phyloP scores from a whole-genome alignment of 1,284 basidiomycete genomes.

The Schizophyllum commune region DNA sequence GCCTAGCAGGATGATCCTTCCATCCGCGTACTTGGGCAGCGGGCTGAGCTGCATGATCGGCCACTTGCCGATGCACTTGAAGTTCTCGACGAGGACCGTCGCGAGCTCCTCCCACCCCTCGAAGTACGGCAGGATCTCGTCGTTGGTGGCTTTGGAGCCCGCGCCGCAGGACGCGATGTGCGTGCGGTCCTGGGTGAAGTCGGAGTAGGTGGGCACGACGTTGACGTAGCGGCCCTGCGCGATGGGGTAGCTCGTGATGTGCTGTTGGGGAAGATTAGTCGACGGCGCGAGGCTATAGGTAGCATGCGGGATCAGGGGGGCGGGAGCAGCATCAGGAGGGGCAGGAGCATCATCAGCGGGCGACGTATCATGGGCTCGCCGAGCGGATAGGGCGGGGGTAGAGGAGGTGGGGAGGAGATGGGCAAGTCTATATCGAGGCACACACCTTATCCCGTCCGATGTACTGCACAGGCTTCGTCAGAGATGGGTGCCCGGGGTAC shows the following conservation, averaged over 20 bases:
- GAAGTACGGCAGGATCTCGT: conserved; percentile 25
- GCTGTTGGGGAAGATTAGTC: conserved; percentile 18
- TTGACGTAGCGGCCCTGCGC: conserved; percentile 34
- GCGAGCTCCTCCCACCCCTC: conserved; percentile 35
- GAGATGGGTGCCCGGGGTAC: conserved; percentile 26
- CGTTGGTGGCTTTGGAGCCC: conserved; percentile 23
- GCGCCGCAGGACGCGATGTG: conserved; percentile 20
- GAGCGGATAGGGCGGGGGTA: no score
- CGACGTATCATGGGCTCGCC: no score
- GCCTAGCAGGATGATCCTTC: conserved; percentile 24
- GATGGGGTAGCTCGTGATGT: conserved; percentile 37
- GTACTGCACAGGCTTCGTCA: conserved; percentile 17
- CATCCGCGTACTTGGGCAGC: conserved; percentile 21
- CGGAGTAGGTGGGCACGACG: conserved; percentile 29
- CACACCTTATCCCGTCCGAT: not conserved
- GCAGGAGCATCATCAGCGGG: not conserved
- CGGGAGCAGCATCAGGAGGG: not conserved
- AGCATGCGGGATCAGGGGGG: no score
- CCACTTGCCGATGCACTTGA: conserved; percentile 16
- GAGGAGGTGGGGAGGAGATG: no score
- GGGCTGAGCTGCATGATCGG: conserved; percentile 21
- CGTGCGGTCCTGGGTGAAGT: conserved; percentile 26
- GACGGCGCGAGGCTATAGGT: not conserved
- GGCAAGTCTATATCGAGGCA: no score
- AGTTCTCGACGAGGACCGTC: conserved; percentile 21